Evolutionary conservation across 1,284 basidiomycete species (phyloP), one percentile per base, ranked within the genome.

Genomic region (Pulveroboletus sp.): DNA sequence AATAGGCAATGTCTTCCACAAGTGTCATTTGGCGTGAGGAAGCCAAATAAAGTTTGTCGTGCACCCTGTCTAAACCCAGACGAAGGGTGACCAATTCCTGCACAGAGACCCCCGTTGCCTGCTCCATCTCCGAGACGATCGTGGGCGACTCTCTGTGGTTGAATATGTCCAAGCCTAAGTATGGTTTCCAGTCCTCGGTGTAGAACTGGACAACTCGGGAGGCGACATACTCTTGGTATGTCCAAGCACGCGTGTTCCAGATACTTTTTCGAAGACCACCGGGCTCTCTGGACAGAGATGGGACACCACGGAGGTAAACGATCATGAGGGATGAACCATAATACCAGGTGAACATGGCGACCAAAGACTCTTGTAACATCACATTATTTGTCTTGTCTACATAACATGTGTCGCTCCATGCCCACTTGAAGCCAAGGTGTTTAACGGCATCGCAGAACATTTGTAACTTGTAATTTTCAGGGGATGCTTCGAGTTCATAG

Each of bases 291-390:
- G n/a, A 44, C 11, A 25, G 9, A 1, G 53, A 55, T 6, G 4
- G 14, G 25, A 55, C 22, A 9, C 51, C 53, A 3, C 22, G 53
- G 20, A 55, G 53, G 22, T 54, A 26, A n/a, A 55, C 42, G 3
- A 55, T 14, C 5, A 51, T 55, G 12, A 54, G 35, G 10, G 53
- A 31, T 6, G 53, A 44, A 15, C 50, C 50, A 17, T 22, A 51
- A 44, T 55, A 55, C 53, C 53, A 55, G 14, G 22, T 54, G 28
- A 55, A 55, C 53, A 55, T 55, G 24, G 53, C 50, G 3, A 55
- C 53, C 22, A 55, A 9, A 4, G 53, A 43, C 24, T 55, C 53
- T 17, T 55, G 53, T 10, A 38, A 18, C 15, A 55, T 42, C 3
- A 29, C 33, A 2, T 44, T 43, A 6, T 55, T 35, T 14, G 25